Percentiles rank a stretch among this genome's conserved stretches.
Conservation (phyloP, 306 rosid genomes). For the Hippophae gyantsensis region DNA sequence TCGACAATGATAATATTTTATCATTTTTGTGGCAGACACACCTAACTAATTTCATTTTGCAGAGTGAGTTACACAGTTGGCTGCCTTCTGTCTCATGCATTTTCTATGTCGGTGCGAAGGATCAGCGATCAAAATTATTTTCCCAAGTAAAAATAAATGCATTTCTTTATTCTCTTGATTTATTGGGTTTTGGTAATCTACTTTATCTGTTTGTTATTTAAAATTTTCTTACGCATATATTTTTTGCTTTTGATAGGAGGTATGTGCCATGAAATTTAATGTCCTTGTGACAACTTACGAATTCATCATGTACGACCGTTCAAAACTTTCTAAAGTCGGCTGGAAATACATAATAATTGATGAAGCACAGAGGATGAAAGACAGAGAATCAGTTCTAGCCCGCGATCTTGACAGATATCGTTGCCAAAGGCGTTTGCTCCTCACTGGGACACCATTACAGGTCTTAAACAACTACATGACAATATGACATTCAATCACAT, state of each 20-base stretch:
- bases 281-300: conserved; percentile 98
- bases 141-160: conserved; percentile 58
- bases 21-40: conserved; percentile 11
- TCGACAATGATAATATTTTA: neutral
- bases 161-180: conserved; percentile 16
- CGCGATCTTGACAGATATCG: conserved; percentile 98
- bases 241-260: conserved; percentile 44
- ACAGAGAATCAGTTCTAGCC: conserved; percentile 91
- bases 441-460: conserved; percentile 98
- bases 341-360: conserved; percentile 98
- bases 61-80: conserved; percentile 92
- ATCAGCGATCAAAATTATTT: conserved; percentile 80
- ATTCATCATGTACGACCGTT: conserved; percentile 98
- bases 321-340: conserved; percentile 87
- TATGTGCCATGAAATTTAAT: conserved; percentile 89
- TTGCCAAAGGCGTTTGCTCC: conserved; percentile 88
- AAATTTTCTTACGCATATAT: conserved; percentile 10
- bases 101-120: conserved; percentile 89
- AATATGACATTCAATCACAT: conserved; percentile 10
- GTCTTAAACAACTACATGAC: conserved; percentile 21
- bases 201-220: neutral
- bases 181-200: conserved; percentile 9
- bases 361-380: conserved; percentile 99
- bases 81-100: conserved; percentile 93
- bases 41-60: conserved; percentile 29